Evolutionary conservation across 1,139 yeast genomes (phyloP).

Genomic region (Suhomyces kunorum): DNA sequence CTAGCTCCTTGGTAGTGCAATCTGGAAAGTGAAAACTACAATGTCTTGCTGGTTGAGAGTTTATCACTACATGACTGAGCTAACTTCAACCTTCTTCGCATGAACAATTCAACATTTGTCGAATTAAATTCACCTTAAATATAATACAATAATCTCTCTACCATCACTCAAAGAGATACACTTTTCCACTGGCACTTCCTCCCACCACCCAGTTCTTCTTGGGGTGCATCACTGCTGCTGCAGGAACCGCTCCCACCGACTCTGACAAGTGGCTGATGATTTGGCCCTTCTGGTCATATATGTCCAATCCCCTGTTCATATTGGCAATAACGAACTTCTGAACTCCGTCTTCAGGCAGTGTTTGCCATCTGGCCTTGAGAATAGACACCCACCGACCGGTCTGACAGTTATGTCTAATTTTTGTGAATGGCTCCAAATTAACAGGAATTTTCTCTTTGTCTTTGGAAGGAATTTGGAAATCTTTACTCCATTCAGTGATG

Average conservation of each 20-base stretch:
- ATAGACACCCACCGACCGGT: constrained; percentile 97
- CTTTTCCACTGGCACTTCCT: constrained; percentile 94
- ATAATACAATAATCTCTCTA: no score
- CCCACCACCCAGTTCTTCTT: constrained; percentile 88
- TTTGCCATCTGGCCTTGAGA: constrained; percentile 82
- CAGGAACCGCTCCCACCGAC: constrained; percentile 84
- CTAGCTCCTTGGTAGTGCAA: no score
- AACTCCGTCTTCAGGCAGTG: constrained; percentile 63
- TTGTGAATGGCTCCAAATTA: constrained; percentile 55
- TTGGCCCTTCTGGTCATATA: constrained; percentile 73
- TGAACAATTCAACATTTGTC: no score
- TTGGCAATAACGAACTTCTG: constrained; percentile 90
- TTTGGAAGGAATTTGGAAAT: constrained; percentile 22
- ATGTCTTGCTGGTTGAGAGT: no score
- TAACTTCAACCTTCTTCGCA: no score
- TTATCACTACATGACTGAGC: no score
- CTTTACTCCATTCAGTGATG: constrained; percentile 31
- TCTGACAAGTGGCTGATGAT: constrained; percentile 74
- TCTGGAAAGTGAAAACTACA: no score
- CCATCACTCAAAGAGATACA: constrained; percentile 57
- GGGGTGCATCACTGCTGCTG: constrained; percentile 81
- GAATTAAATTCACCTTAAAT: no score
- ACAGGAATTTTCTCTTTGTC: constrained; percentile 26
- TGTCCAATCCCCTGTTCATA: constrained; percentile 84
- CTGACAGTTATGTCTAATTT: constrained; percentile 85